Evolutionary conservation across 169 alveolate species (phyloP).

Genomic region (Cryptosporidium xiaoi): DNA sequence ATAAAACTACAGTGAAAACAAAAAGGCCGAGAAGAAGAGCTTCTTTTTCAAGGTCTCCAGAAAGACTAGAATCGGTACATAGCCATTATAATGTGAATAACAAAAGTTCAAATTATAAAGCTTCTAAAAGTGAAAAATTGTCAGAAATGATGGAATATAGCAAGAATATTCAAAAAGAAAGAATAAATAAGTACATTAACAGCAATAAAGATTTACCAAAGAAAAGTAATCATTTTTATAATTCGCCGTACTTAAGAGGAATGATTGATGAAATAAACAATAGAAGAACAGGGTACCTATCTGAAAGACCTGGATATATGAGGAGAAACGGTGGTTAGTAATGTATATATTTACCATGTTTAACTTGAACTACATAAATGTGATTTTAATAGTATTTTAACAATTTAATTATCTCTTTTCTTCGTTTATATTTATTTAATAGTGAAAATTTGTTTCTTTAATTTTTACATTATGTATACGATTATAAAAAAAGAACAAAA

Average conservation of each 20-base stretch:
- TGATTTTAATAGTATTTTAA: too few species aligned
- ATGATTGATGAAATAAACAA: background rate
- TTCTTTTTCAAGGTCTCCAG: conserved; percentile 69
- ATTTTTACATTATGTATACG: too few species aligned
- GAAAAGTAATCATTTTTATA: background rate
- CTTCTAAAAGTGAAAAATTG: conserved; percentile 18
- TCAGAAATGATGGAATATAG: conserved; percentile 22
- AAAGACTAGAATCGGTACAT: background rate
- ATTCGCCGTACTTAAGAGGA: background rate
- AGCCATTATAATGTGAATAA: background rate
- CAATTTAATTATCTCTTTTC: too few species aligned
- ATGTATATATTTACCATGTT: too few species aligned
- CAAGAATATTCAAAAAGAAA: conserved; percentile 22
- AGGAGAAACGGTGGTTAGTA: too few species aligned
- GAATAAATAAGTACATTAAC: conserved; percentile 3
- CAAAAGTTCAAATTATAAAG: background rate
- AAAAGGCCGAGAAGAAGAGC: background rate
- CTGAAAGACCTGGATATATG: too few species aligned
- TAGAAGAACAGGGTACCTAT: background rate
- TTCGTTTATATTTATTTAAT: too few species aligned
- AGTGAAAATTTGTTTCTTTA: too few species aligned
- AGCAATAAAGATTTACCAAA: background rate
- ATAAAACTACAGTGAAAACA: background rate
- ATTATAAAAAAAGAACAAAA: too few species aligned
- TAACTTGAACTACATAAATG: too few species aligned